These are phyloP conservation scores for Wickerhamia fluorescens DNA, from an alignment of 805 yeast genomes.

Conservation along the genomic window DNA sequence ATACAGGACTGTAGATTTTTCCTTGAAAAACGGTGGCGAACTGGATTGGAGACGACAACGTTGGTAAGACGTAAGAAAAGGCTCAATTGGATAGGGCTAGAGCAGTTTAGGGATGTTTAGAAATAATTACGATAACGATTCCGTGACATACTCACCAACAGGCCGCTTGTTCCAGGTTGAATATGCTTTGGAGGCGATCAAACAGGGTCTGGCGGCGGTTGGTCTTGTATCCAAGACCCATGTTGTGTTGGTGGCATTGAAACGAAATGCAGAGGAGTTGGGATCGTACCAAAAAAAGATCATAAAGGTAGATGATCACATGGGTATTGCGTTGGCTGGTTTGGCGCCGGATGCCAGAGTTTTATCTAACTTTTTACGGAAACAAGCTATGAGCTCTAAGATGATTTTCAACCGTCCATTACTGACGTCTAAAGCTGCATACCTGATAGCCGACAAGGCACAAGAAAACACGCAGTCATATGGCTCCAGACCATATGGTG, in stretches of 20 bases:
- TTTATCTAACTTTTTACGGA: constrained; percentile 79
- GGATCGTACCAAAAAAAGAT: constrained; percentile 96
- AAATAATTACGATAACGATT: constrained; percentile 97
- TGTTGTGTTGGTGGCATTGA: constrained; percentile 89
- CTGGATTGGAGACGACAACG: neutral
- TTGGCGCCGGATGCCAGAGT: constrained; percentile 98
- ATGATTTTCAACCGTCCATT: constrained; percentile 83
- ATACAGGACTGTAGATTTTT: neutral
- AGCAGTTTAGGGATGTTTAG: constrained; percentile 54
- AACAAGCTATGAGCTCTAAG: constrained; percentile 83
- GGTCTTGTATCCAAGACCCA: constrained; percentile 82
- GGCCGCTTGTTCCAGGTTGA: constrained; percentile 87
- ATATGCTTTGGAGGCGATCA: constrained; percentile 90
- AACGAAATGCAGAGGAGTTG: constrained; percentile 93
- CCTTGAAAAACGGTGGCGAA: neutral
- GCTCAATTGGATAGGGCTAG: neutral
- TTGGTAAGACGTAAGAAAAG: neutral
- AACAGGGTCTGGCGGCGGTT: constrained; percentile 96
- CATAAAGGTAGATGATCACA: constrained; percentile 83
- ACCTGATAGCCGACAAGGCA: constrained; percentile 90
- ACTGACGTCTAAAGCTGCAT: constrained; percentile 75
- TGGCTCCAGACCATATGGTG: constrained; percentile 98
- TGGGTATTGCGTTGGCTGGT: constrained; percentile 95
- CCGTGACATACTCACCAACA: constrained; percentile 95
- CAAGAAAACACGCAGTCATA: constrained; percentile 94